Evolutionary conservation across 2,329 filamentous ascomycete genomes (phyloP).

Genomic region (Botrytis sinoallii): DNA sequence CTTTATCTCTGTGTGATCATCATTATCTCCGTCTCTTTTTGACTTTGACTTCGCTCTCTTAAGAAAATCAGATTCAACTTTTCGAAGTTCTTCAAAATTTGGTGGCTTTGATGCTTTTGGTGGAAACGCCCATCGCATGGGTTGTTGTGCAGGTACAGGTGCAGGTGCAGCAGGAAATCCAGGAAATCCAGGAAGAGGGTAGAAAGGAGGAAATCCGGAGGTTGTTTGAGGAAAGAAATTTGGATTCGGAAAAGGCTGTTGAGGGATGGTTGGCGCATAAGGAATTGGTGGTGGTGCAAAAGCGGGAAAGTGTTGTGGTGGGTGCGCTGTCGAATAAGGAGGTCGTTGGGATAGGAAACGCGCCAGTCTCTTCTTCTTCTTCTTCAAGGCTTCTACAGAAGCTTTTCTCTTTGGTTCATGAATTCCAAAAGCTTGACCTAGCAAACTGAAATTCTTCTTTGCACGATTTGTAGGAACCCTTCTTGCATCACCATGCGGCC

Average conservation of each 20-base stretch:
- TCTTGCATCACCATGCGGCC: not conserved
- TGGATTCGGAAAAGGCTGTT: not conserved
- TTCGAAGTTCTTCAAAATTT: constrained; percentile 24
- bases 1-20: not conserved
- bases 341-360: constrained; percentile 21
- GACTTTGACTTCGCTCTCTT: not conserved
- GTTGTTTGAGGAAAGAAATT: constrained; percentile 1
- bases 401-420: not conserved
- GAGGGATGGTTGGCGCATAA: constrained; percentile 2
- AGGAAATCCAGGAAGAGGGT: no score
- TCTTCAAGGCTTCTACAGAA: not conserved
- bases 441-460: constrained; percentile 1
- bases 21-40: not conserved
- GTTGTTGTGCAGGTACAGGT: not conserved
- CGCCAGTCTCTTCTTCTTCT: not conserved
- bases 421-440: constrained; percentile 12
- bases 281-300: not conserved
- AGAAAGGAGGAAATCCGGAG: no score
- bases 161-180: not conserved
- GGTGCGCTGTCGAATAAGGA: constrained; percentile 20
- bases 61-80: constrained; percentile 26
- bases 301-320: constrained; percentile 18
- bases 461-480: not conserved
- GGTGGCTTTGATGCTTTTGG: constrained; percentile 16
- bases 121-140: not conserved